A percentile compares a stretch with the other conserved stretches of the same genome.
Conservation (phyloP, 176 grass and related monocot species). For the Puccinellia tenuiflora region DNA sequence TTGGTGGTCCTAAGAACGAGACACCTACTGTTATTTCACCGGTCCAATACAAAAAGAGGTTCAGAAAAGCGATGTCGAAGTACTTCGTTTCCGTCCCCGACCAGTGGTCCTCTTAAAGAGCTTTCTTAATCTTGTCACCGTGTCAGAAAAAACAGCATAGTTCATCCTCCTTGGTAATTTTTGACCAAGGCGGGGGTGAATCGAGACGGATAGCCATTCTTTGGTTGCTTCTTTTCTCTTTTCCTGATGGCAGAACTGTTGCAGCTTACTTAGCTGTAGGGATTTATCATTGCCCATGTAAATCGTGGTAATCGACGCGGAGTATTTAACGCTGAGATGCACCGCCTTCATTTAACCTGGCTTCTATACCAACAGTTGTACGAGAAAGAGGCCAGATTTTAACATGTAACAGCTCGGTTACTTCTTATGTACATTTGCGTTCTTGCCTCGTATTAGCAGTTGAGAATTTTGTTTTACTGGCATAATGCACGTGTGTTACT, state of each 20-base stretch:
- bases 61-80: constrained; percentile 88
- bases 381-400: not conserved
- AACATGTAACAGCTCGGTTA: constrained; percentile 12
- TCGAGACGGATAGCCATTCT: constrained; percentile 13
- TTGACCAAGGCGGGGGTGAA: constrained; percentile 11
- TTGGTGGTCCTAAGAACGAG: constrained; percentile 72
- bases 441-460: not conserved
- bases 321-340: constrained; percentile 32
- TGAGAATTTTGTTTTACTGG: too few species aligned
- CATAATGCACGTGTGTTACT: too few species aligned
- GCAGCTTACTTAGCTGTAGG: constrained; percentile 30
- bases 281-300: constrained; percentile 20
- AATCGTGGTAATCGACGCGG: constrained; percentile 11
- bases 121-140: not conserved
- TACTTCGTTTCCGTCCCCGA: constrained; percentile 76
- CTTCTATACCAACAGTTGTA: not conserved
- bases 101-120: constrained; percentile 42
- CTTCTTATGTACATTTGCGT: not conserved
- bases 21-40: constrained; percentile 78
- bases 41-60: constrained; percentile 83
- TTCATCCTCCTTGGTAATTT: constrained; percentile 11
- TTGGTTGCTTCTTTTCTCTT: constrained; percentile 28
- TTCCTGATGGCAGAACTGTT: constrained; percentile 18
- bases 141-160: not conserved
- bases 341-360: not conserved